Evolutionary conservation across 2,329 filamentous ascomycete species (phyloP).

Genomic region (Aphanoascus verrucosus): DNA sequence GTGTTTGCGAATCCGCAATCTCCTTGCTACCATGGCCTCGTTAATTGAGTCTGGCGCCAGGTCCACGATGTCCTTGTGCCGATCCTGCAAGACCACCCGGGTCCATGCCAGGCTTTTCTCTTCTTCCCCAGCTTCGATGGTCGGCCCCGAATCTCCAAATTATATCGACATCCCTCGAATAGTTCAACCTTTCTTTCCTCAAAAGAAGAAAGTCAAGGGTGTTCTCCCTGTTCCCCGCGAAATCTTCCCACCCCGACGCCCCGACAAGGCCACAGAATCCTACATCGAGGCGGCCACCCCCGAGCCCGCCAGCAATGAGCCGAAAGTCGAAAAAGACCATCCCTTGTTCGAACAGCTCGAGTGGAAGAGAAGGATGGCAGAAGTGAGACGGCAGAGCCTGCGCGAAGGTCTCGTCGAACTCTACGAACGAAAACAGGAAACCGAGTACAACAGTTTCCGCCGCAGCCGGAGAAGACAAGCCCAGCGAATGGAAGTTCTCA

Average conservation of each 20-base stretch:
- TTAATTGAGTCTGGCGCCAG: slow-evolving; percentile 12
- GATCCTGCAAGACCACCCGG: slow-evolving; percentile 25
- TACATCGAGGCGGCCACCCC: slow-evolving; percentile 55
- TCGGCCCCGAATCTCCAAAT: slow-evolving; percentile 66
- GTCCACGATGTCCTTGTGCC: slow-evolving; percentile 28
- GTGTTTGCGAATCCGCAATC: not conserved
- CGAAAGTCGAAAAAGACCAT: slow-evolving; percentile 27
- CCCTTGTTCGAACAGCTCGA: slow-evolving; percentile 41
- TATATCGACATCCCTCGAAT: slow-evolving; percentile 74
- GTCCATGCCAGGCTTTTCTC: slow-evolving; percentile 33
- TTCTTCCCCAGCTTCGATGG: slow-evolving; percentile 27
- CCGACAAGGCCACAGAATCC: slow-evolving; percentile 49
- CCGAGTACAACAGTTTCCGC: slow-evolving; percentile 27
- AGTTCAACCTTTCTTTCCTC: slow-evolving; percentile 54
- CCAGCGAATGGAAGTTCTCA: slow-evolving; percentile 42
- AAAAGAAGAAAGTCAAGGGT: slow-evolving; percentile 53
- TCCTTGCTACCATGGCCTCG: slow-evolving; percentile 11
- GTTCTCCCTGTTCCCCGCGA: slow-evolving; percentile 72
- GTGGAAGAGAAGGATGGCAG: slow-evolving; percentile 67
- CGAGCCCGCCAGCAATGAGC: slow-evolving; percentile 33
- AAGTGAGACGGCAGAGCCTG: slow-evolving; percentile 59
- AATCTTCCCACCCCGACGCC: slow-evolving; percentile 55
- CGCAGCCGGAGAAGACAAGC: slow-evolving; percentile 42
- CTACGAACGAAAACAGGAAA: slow-evolving; percentile 51
- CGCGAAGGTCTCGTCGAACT: slow-evolving; percentile 60